These are phyloP conservation scores for Triticum dicoccoides DNA, from an alignment of 176 grass and related monocot genomes.

Conservation along the genomic window DNA sequence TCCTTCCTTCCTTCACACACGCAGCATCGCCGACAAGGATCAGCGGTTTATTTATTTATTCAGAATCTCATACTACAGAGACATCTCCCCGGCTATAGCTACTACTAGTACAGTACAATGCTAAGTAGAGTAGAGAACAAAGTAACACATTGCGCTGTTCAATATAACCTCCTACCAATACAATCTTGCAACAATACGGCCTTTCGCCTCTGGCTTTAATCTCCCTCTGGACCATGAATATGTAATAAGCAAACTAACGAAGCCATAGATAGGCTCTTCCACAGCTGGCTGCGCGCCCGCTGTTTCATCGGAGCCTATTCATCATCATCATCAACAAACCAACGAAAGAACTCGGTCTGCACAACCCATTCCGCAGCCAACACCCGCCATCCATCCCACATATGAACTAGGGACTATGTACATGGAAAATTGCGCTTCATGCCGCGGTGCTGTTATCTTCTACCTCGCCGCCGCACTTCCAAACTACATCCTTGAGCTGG, in stretches of 20 bases:
- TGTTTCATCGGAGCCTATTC: slow-evolving; percentile 44
- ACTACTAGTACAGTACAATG: not conserved
- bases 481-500: slow-evolving; percentile 88
- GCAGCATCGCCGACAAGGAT: not conserved
- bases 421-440: slow-evolving; percentile 29
- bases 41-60: not conserved
- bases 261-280: slow-evolving; percentile 36
- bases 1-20: not conserved
- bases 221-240: slow-evolving; percentile 18
- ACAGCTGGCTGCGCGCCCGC: slow-evolving; percentile 16
- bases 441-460: slow-evolving; percentile 31
- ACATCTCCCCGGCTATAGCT: not conserved
- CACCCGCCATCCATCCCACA: not conserved
- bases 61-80: not conserved
- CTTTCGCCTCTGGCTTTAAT: slow-evolving; percentile 2
- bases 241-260: not conserved
- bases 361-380: slow-evolving; percentile 20
- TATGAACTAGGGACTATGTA: slow-evolving; percentile 28
- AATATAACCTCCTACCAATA: not conserved
- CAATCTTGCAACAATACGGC: not conserved
- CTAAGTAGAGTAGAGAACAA: not conserved
- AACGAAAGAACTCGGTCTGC: slow-evolving; percentile 41
- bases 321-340: slow-evolving; percentile 42
- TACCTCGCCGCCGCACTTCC: slow-evolving; percentile 74
- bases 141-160: not conserved